phyloP scores from a whole-genome alignment of 192 early-diverging fungal species.

The Linnemannia zychae region DNA sequence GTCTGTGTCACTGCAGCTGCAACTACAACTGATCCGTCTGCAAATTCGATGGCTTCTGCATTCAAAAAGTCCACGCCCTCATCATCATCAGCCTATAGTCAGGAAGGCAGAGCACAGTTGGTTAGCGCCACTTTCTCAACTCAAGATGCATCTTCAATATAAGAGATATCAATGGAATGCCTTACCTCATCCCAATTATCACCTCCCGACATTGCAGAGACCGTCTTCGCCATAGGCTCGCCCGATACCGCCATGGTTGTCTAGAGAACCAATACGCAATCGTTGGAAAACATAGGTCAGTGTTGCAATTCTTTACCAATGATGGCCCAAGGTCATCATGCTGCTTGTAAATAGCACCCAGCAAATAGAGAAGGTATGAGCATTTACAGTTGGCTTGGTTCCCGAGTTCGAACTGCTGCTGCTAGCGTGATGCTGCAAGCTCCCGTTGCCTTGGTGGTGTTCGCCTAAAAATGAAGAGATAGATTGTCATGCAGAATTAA shows the following conservation, averaged over 20 bases:
- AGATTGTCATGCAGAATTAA: not conserved
- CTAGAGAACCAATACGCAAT: not conserved
- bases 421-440: not conserved
- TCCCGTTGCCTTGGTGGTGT: constrained; percentile 2
- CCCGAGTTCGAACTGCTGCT: not conserved
- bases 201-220: constrained; percentile 37
- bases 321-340: too few relatives aligned
- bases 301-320: too few relatives aligned
- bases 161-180: not conserved
- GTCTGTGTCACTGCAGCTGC: constrained; percentile 39
- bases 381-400: not conserved
- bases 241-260: constrained; percentile 9
- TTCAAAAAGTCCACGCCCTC: constrained; percentile 50
- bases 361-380: not conserved
- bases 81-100: constrained; percentile 39
- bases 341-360: too few relatives aligned
- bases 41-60: constrained; percentile 47
- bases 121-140: not conserved
- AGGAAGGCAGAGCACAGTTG: not conserved
- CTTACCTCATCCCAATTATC: constrained; percentile 56
- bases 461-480: not conserved
- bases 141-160: too few relatives aligned
- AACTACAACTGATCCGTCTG: constrained; percentile 47
- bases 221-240: constrained; percentile 51
- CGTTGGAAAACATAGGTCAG: too few relatives aligned